Evolutionary conservation across 148 eudicot species (phyloP).

Genomic region (Rhododendron williamsianum): DNA sequence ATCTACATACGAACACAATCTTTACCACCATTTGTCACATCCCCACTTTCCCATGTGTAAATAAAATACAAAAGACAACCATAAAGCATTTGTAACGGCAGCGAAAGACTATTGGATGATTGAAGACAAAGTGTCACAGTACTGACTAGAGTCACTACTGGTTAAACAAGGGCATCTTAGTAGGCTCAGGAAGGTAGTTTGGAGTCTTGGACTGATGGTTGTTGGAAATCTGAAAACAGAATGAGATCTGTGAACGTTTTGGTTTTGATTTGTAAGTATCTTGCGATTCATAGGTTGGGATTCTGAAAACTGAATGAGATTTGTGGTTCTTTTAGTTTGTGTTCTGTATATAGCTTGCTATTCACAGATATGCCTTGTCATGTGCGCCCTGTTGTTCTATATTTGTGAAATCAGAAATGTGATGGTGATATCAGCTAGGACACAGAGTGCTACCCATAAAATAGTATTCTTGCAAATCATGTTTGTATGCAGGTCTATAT

Average conservation of each 20-base stretch:
- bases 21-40: not conserved
- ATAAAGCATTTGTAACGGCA: not conserved
- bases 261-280: too few species aligned
- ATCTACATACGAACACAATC: not conserved
- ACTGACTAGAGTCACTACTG: too few species aligned
- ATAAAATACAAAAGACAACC: not conserved
- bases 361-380: too few species aligned
- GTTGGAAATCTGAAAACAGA: too few species aligned
- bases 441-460: not conserved
- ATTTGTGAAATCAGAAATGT: too few species aligned
- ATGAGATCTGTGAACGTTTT: too few species aligned
- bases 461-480: not conserved
- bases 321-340: too few species aligned
- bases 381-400: too few species aligned
- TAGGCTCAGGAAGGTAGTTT: not conserved
- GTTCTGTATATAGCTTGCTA: too few species aligned
- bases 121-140: not conserved
- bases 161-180: too few species aligned
- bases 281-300: too few species aligned
- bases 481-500: not conserved
- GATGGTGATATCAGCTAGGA: not conserved
- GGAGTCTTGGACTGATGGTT: not conserved
- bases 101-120: not conserved
- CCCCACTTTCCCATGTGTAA: not conserved
- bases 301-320: too few species aligned